Evolutionary conservation across 139 green algal genomes (phyloP).

Genomic region (Haematococcus sp.): DNA sequence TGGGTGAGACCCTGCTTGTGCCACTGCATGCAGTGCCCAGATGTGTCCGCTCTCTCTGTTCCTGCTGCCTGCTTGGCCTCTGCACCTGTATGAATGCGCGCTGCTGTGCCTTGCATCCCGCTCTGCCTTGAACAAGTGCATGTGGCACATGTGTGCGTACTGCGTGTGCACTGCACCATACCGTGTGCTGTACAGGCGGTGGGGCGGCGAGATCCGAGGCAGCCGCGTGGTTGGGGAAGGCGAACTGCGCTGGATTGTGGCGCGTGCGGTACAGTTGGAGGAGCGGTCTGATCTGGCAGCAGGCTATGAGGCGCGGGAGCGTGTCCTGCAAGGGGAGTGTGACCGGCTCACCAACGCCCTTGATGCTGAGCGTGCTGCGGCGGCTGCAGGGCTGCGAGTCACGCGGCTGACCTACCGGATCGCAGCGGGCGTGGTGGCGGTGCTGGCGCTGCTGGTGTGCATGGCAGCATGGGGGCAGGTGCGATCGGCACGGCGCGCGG

Average conservation of each 20-base stretch:
- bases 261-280: constrained; percentile 25
- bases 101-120: too few species aligned
- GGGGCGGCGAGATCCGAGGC: constrained; percentile 31
- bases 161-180: too few species aligned
- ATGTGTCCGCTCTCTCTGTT: neutral
- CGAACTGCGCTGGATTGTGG: constrained; percentile 36
- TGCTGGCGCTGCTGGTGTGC: too few species aligned
- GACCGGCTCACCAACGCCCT: too few species aligned
- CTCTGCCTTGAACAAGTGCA: too few species aligned
- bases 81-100: neutral
- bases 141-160: too few species aligned
- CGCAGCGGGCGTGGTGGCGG: too few species aligned
- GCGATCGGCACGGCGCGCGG: too few species aligned
- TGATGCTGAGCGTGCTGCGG: too few species aligned
- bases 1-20: constrained; percentile 1
- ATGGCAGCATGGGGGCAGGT: too few species aligned
- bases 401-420: too few species aligned
- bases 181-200: constrained; percentile 15
- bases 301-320: constrained; percentile 12
- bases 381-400: too few species aligned
- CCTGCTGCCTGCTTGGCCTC: neutral
- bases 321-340: constrained; percentile 22
- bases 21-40: neutral
- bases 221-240: constrained; percentile 33
- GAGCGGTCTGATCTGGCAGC: constrained; percentile 19